Conservation (phyloP, 176 grass and related monocot genomes). For the Musa acuminata region DNA sequence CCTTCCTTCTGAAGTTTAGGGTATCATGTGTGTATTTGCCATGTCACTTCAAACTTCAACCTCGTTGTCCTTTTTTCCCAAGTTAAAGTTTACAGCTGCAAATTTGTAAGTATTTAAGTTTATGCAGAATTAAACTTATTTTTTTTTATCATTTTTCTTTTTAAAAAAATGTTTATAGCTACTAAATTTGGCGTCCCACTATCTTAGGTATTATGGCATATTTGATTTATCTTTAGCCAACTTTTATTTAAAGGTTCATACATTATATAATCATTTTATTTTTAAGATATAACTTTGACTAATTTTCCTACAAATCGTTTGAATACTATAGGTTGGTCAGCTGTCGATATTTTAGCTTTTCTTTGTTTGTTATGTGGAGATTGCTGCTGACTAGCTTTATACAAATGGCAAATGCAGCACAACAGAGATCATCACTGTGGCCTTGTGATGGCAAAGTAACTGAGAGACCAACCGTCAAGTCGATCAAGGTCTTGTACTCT, state of each 20-base stretch:
- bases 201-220: no score
- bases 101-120: no score
- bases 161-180: no score
- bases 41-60: no score
- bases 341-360: neutral
- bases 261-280: neutral
- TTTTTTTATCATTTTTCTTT: no score
- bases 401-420: neutral
- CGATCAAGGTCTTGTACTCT: neutral
- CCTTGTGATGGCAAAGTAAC: conserved; percentile 4
- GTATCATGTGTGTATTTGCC: no score
- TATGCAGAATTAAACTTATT: no score
- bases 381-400: neutral
- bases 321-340: neutral
- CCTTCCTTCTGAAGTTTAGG: no score
- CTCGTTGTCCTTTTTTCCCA: no score
- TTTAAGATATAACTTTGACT: neutral
- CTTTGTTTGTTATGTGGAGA: neutral
- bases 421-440: neutral
- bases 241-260: neutral
- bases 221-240: no score
- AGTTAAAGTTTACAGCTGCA: no score
- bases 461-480: neutral
- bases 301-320: neutral
- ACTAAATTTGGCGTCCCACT: no score